Evolutionary conservation across 306 rosid genomes (phyloP), one percentile per base, ranked within the genome.

Genomic region (Astragalus membranaceus): DNA sequence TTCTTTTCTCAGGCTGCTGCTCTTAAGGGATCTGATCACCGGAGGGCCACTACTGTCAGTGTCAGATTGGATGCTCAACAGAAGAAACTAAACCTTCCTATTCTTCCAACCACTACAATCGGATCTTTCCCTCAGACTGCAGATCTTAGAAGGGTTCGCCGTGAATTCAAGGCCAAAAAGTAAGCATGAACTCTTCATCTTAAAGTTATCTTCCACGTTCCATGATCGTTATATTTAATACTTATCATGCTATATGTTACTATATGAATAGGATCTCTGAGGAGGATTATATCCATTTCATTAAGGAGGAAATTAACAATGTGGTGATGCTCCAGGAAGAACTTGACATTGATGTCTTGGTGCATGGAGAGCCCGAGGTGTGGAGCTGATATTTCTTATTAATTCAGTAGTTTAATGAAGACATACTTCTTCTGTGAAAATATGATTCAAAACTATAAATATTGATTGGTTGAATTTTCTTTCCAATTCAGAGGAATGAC

Each of bases 351-450:
- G 97, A 91, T 67, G 97, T 91, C 58, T 81, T 91, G 76, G 96
- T 91, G 43, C 97, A 88, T 70, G 96, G 97, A 79, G 96, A 91
- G 70, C 97, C 97, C 0, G 96, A 91, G 97, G 97, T 91, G 74
- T 64, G 84, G 57, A 72, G 69, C 9, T 20, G 36, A 54, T 42
- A 48, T 69, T 64, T 64, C 10, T 35, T 13, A 73, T 50, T 2
- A 15, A 11, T 43, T 51, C 50, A 17, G n/a, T 39, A 8, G 37
- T 70, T 77, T 46, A 35, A 42, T 44, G 50, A 60, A 26, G 44
- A 30, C 46, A 39, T 62, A 1, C 17, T 72, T 59, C 50, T 13
- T 64, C 3, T 42, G 29, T 60, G 12, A 44, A 68, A 51, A 68
- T 56, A 42, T 55, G 4, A n/a, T 77, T 29, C 20, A 52, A 26